These are phyloP conservation scores for Herpetospermum pedunculosum DNA, from an alignment of 306 rosid genomes.

Conservation along the genomic window DNA sequence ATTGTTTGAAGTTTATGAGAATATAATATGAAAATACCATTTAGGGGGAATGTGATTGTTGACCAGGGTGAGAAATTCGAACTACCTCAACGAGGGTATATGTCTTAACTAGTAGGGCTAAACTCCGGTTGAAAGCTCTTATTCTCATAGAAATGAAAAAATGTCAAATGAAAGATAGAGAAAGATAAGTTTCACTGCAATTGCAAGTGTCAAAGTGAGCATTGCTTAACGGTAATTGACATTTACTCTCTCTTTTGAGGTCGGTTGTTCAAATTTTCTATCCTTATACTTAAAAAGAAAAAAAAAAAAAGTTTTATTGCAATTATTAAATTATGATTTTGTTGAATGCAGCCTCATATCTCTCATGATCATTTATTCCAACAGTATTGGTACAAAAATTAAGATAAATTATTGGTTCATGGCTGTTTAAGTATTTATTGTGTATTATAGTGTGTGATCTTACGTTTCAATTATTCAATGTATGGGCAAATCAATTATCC, in stretches of 20 bases:
- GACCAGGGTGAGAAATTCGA: too few species aligned
- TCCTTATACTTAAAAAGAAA: too few species aligned
- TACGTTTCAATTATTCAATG: not conserved
- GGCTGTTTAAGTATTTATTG: not conserved
- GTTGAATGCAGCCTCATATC: not conserved
- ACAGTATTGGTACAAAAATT: not conserved
- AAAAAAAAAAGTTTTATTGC: too few species aligned
- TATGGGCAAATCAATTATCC: not conserved
- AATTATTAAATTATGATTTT: not conserved
- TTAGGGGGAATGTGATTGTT: too few species aligned
- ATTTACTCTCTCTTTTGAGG: too few species aligned
- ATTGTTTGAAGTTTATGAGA: not conserved
- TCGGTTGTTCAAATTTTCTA: too few species aligned
- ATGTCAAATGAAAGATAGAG: not conserved
- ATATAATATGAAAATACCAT: not conserved
- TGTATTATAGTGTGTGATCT: not conserved
- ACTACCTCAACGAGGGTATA: too few species aligned
- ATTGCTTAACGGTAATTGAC: too few species aligned
- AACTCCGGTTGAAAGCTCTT: too few species aligned
- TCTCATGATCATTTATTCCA: not conserved
- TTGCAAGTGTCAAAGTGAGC: too few species aligned
- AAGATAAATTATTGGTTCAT: not conserved
- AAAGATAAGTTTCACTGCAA: not conserved
- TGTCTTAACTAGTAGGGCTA: too few species aligned
- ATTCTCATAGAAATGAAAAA: too few species aligned